Base-by-base conservation (phyloP, 1,284 basidiomycete genomes). In the Marasmius sp. region DNA sequence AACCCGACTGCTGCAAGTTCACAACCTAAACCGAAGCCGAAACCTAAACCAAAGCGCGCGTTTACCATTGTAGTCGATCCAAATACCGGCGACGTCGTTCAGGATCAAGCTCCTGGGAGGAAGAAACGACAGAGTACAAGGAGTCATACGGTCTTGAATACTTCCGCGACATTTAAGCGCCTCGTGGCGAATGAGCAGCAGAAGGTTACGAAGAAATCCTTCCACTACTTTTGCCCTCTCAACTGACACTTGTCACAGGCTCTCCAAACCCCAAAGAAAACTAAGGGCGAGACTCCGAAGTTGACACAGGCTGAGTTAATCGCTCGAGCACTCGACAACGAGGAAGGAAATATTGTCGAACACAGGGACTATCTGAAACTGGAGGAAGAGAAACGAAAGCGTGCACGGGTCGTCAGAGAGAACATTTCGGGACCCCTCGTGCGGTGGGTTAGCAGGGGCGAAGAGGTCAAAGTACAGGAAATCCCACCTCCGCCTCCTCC, bases 251-350 rank as follows among this genome's bases (percentile, higher is more conserved):
- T 11, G 59, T 61, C 27, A 7, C 64, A 87, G 88, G 86, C 87
- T 2, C 70, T 82, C 0, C 73, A 84, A 45, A 56, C 57, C 27
- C 84, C 87, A 0, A 91, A 86, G 73, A 88, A 86, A 67, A 68
- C 73, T 6, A 89, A 86, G 68, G 75, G 76, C 4, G 78, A 78
- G 58, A 77, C 74, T 12, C 82, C 78, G 27, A 71, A 75, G 3
- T 82, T 85, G 41, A 92, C 92, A 0, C 94, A 95, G 69, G 90
- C 85, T 22, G 90, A 94, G 66, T 81, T 95, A 4, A 91, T 95
- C 58, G 85, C 87, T 1, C 86, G 86, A 14, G 93, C 93, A 0
- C 81, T 95, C 10, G 92, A 94, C 69, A 91, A 88, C 56, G 93
- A 95, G 71, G 92, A 94, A 74, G 86, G 87, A 4, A 95, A 95